A percentile compares a stretch with the other conserved stretches of the same genome.
These are phyloP conservation scores for Phytophthora aleatoria DNA, from an alignment of 352 stramenopile genomes.

Conservation along the genomic window DNA sequence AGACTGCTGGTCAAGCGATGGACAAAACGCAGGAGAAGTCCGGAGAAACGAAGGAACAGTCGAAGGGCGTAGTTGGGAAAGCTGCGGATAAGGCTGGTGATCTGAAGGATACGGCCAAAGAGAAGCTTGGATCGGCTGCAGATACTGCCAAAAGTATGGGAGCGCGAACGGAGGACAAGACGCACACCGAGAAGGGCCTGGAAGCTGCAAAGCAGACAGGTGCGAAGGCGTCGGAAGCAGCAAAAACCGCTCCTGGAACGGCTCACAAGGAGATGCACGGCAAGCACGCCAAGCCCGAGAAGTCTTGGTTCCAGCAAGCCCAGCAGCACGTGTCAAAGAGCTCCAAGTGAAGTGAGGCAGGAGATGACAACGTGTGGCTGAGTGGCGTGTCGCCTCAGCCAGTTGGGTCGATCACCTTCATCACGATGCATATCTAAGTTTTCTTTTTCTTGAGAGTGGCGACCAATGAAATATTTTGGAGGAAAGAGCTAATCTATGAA, in stretches of 20 bases:
- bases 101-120: conserved; percentile 24
- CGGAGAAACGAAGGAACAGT: conserved; percentile 19
- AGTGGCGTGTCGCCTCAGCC: conserved; percentile 10
- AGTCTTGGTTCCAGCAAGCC: conserved; percentile 13
- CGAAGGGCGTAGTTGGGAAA: conserved; percentile 11
- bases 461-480: conserved; percentile 5
- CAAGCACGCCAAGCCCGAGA: conserved; percentile 7
- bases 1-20: conserved; percentile 25
- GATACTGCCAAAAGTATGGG: conserved; percentile 21
- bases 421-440: conserved; percentile 37
- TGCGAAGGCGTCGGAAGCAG: conserved; percentile 26
- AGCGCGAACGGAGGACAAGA: conserved; percentile 8
- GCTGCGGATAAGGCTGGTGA: conserved; percentile 15
- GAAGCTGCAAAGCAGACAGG: conserved; percentile 23
- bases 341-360: conserved; percentile 32
- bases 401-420: conserved; percentile 35
- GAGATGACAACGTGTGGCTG: conserved; percentile 9
- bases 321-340: conserved; percentile 13
- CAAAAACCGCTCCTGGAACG: conserved; percentile 22
- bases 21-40: conserved; percentile 12
- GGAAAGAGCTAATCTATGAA: conserved; percentile 11
- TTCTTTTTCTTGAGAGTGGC: conserved; percentile 6
- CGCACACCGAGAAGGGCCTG: conserved; percentile 13
- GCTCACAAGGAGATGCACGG: conserved; percentile 14
- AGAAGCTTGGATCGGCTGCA: conserved; percentile 12